Conservation (phyloP, 257 asterid genomes). For the Nicotiana obtusifolia region DNA sequence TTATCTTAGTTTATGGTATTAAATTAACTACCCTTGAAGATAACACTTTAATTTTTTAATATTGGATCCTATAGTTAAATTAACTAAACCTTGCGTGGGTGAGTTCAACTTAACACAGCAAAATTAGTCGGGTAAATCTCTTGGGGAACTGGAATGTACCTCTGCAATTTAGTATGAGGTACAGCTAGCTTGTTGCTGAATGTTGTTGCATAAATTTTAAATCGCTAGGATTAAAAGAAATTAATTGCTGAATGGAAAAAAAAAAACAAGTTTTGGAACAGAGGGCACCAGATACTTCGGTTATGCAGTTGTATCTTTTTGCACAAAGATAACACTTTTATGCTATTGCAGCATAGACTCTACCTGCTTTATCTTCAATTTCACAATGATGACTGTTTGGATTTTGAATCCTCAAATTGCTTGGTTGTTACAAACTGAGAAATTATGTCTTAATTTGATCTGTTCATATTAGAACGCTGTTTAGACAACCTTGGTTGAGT, state of each 20-base stretch:
- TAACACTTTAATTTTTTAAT: not conserved
- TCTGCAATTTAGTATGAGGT: not conserved
- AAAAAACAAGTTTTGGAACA: not conserved
- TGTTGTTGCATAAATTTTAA: not conserved
- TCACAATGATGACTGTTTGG: not conserved
- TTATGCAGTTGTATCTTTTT: not conserved
- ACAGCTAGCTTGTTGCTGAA: slow-evolving; percentile 3
- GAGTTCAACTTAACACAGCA: not conserved
- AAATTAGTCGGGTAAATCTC: not conserved
- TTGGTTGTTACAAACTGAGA: not conserved
- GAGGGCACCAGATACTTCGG: not conserved
- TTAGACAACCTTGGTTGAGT: not conserved
- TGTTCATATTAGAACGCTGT: not conserved
- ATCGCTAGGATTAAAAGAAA: not conserved
- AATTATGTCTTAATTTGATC: not conserved
- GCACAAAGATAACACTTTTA: not conserved
- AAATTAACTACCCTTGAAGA: not conserved
- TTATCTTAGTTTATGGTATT: not conserved
- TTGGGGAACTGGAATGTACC: not conserved
- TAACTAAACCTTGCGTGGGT: not conserved
- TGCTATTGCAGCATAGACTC: not conserved
- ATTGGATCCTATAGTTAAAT: not conserved
- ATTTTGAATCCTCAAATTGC: not conserved
- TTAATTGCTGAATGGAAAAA: not conserved
- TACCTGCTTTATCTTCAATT: not conserved